A percentile compares a stretch with the other conserved stretches of the same genome.
These are phyloP conservation scores for Amniculicola lignicola DNA, from an alignment of 495 filamentous ascomycete species.

Conservation along the genomic window DNA sequence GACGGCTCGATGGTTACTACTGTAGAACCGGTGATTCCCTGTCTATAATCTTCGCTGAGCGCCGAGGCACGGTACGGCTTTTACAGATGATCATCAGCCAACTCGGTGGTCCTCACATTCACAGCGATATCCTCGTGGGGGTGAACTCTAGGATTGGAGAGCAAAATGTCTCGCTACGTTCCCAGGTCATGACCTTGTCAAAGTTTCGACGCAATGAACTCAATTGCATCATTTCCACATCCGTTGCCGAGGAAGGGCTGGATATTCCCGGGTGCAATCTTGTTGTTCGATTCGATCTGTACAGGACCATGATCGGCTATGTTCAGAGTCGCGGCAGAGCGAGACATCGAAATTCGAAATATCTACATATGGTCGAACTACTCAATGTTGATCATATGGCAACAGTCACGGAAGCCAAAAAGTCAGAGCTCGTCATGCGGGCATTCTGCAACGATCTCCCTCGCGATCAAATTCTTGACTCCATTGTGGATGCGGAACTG, in stretches of 20 bases:
- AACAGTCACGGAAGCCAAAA: constrained; percentile 56
- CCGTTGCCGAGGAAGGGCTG: constrained; percentile 90
- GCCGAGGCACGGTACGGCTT: constrained; percentile 71
- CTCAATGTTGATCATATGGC: constrained; percentile 59
- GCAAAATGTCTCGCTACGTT: constrained; percentile 61
- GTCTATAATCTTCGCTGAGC: constrained; percentile 86
- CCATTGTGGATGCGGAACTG: constrained; percentile 57
- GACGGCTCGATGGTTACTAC: constrained; percentile 59
- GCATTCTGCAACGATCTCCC: constrained; percentile 73
- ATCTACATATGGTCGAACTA: constrained; percentile 77
- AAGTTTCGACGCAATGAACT: constrained; percentile 76
- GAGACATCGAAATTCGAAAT: constrained; percentile 69
- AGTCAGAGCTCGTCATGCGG: constrained; percentile 57
- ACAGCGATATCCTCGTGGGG: constrained; percentile 66
- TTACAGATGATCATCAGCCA: constrained; percentile 62
- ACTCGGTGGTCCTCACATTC: constrained; percentile 57
- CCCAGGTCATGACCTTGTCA: constrained; percentile 72
- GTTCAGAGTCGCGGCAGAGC: constrained; percentile 93
- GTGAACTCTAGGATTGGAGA: constrained; percentile 49
- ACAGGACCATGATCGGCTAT: constrained; percentile 87
- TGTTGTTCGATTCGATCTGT: constrained; percentile 87
- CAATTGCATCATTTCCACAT: constrained; percentile 88
- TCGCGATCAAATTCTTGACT: constrained; percentile 67
- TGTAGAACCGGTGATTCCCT: constrained; percentile 54
- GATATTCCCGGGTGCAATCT: constrained; percentile 96